Base-by-base conservation (phyloP, 768 basidiomycete species). In the Naganishia vishniacii region DNA sequence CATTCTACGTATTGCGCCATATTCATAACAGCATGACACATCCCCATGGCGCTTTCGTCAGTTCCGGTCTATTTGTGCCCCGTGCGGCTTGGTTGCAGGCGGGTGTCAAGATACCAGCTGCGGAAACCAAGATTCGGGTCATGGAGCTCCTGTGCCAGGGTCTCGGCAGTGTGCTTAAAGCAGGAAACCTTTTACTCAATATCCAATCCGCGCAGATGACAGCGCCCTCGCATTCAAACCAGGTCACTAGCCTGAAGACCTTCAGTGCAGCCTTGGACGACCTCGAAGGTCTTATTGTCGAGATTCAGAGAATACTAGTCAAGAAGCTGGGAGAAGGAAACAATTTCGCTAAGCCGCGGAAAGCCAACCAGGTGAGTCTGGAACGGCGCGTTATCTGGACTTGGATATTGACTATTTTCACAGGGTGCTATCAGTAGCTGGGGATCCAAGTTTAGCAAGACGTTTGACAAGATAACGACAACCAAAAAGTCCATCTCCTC, bases 111-210 rank as follows among this genome's bases (percentile, higher is more conserved):
- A 44, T 68, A 34, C 48, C 63, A 4, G 31, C 56, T 16, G 31
- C 65, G n/a, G 67, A 68, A 41, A 64, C 48, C 49, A 68, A 68
- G 37, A 64, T 68, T n/a, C 56, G 59, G 6, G 64, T 68, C 23
- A 56, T 68, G 23, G 67, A 64, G 59, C 41, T 68, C 9, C 42
- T 68, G 23, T 49, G 37, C 9, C 32, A 51, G 26, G 63, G 29
- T 40, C 23, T 62, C 0, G 18, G 40, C 1, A 26, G 11, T 20
- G 37, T 64, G 20, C 3, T 25, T 16, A 16, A 45, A 20, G 29
- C 45, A 5, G 65, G 61, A 5, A 16, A 31, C 0, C 28, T 26
- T 26, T 26, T 65, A 25, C 16, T 60, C 3, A n/a, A n/a, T n/a
- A 3, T 4, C n/a, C 32, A 47, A 25, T 25, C 28, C 26, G 31